Evolutionary conservation across 305 asterid genomes (phyloP).

Genomic region (Fraxinus angustifolia): DNA sequence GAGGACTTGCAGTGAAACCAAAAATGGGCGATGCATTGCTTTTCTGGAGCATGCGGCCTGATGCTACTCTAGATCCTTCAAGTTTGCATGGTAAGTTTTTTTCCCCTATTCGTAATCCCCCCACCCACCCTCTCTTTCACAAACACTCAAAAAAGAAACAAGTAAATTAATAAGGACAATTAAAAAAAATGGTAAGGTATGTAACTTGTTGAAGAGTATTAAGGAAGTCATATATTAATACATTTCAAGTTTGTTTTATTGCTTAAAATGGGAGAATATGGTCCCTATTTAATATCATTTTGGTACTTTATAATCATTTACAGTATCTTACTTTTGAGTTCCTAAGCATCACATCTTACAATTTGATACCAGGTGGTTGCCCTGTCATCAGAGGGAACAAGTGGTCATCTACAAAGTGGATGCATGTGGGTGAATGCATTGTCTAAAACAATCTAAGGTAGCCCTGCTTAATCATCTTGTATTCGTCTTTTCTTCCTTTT

Average conservation of each 20-base stretch:
- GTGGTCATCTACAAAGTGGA: slow-evolving; percentile 60
- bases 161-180: background rate
- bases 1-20: slow-evolving; percentile 68
- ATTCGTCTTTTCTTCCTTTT: slow-evolving; percentile 7
- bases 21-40: slow-evolving; percentile 71
- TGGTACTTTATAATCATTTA: background rate
- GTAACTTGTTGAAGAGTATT: background rate
- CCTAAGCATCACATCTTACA: background rate
- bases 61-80: slow-evolving; percentile 56
- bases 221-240: background rate
- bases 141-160: background rate
- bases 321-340: background rate
- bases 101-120: background rate
- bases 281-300: background rate
- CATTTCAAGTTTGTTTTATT: background rate
- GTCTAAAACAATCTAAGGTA: slow-evolving; percentile 26
- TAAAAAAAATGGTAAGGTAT: background rate
- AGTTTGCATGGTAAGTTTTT: slow-evolving; percentile 73
- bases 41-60: slow-evolving; percentile 83
- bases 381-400: slow-evolving; percentile 54
- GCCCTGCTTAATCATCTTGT: background rate
- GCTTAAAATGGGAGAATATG: background rate
- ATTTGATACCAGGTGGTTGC: slow-evolving; percentile 44
- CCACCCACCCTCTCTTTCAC: background rate
- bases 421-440: slow-evolving; percentile 48